A percentile compares a stretch with the other conserved stretches of the same genome.
Conservation (phyloP, 306 rosid species). For the barrel medic (Medicago truncatula) region DNA sequence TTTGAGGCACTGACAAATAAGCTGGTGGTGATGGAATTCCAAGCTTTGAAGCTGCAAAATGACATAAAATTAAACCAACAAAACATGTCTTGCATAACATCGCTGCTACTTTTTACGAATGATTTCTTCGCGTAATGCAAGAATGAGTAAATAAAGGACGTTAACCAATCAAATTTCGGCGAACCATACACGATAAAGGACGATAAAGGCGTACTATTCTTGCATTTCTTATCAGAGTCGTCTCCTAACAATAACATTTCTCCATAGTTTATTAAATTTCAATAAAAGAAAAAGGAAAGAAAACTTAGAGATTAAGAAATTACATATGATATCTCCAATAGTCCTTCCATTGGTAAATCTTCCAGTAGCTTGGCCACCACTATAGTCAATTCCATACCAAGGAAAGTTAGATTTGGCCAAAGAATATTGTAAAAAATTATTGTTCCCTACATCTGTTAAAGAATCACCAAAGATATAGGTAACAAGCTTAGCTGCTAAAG, state of each 20-base stretch:
- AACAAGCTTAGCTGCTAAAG: slow-evolving; percentile 41
- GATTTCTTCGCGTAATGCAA: too few relatives aligned
- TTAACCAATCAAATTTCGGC: too few relatives aligned
- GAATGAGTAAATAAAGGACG: too few relatives aligned
- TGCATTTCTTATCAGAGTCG: too few relatives aligned
- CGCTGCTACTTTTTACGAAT: too few relatives aligned
- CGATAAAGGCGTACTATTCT: too few relatives aligned
- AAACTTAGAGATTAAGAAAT: slow-evolving; percentile 4
- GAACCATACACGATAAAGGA: too few relatives aligned
- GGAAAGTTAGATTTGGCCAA: slow-evolving; percentile 80
- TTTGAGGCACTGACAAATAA: slow-evolving; percentile 64
- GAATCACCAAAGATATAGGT: slow-evolving; percentile 83
- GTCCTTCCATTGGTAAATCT: slow-evolving; percentile 92
- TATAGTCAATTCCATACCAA: slow-evolving; percentile 84
- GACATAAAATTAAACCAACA: not conserved
- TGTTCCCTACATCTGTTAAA: slow-evolving; percentile 85
- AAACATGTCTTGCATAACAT: not conserved
- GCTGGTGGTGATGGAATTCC: slow-evolving; percentile 81
- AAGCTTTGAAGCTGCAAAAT: slow-evolving; percentile 70
- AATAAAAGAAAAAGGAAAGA: not conserved
- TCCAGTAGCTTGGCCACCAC: slow-evolving; percentile 77
- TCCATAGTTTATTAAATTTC: not conserved
- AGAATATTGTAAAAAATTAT: slow-evolving; percentile 72
- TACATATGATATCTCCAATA: slow-evolving; percentile 82
- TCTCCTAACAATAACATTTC: too few relatives aligned